phyloP scores from a whole-genome alignment of 768 basidiomycete species.

The Fomitopsis pulvina region DNA sequence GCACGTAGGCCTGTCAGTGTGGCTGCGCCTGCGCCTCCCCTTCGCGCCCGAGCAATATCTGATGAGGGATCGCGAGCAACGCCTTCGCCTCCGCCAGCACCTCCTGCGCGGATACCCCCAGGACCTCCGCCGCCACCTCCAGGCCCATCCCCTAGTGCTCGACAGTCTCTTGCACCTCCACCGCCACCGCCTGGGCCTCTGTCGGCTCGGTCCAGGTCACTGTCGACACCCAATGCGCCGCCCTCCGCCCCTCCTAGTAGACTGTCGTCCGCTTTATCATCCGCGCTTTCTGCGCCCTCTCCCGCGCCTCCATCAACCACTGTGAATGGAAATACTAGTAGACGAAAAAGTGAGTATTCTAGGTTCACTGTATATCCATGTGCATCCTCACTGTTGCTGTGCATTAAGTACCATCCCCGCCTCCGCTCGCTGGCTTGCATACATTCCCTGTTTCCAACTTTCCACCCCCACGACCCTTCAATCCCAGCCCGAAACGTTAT shows the following conservation, averaged over 20 bases:
- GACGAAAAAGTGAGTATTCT: slow-evolving; percentile 22
- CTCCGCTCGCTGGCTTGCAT: slow-evolving; percentile 59
- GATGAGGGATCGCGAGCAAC: slow-evolving; percentile 30
- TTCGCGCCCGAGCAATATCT: slow-evolving; percentile 35
- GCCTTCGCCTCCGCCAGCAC: slow-evolving; percentile 24
- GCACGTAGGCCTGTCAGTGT: slow-evolving; percentile 20
- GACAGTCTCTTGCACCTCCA: slow-evolving; percentile 11
- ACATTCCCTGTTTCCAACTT: slow-evolving; percentile 75
- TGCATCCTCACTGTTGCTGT: slow-evolving; percentile 3
- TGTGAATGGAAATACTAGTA: slow-evolving; percentile 14
- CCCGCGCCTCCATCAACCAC: slow-evolving; percentile 8
- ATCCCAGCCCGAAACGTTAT: slow-evolving; percentile 45
- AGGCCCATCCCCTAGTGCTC: slow-evolving; percentile 17
- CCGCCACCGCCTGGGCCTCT: slow-evolving; percentile 18
- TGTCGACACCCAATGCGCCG: slow-evolving; percentile 6
- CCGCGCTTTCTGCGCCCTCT: neutral
- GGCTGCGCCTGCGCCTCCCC: slow-evolving; percentile 22
- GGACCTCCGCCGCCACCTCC: slow-evolving; percentile 13
- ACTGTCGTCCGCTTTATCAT: slow-evolving; percentile 8
- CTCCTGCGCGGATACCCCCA: slow-evolving; percentile 18
- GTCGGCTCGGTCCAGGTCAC: slow-evolving; percentile 12
- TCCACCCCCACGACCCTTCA: slow-evolving; percentile 69
- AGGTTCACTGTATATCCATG: slow-evolving; percentile 3
- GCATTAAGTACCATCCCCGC: slow-evolving; percentile 50
- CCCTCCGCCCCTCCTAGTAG: slow-evolving; percentile 15